Conservation (phyloP, 345 rosid species). For the Ceriops zippeliana region DNA sequence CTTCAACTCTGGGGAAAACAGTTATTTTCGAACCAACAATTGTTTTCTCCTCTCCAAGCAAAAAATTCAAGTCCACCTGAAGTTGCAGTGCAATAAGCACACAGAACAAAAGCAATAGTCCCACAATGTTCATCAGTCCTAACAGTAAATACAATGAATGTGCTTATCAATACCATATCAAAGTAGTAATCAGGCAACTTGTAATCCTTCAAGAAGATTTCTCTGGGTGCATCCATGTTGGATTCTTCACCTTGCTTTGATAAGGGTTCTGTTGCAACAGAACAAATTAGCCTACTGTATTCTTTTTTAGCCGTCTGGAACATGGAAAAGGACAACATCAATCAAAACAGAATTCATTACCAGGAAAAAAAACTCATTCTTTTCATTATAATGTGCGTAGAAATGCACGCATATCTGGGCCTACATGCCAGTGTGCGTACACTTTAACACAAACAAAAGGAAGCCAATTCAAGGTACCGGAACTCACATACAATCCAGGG, state of each 20-base stretch:
- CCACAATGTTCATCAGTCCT: conserved; percentile 2
- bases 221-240: conserved; percentile 79
- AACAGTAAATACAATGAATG: not conserved
- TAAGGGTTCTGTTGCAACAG: conserved; percentile 61
- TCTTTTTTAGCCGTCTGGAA: conserved; percentile 54
- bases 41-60: conserved; percentile 91
- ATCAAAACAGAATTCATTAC: not conserved
- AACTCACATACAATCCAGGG: conserved; percentile 48
- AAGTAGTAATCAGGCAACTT: conserved; percentile 88
- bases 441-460: not conserved
- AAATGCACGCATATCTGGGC: too few relatives aligned
- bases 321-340: conserved; percentile 7
- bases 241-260: conserved; percentile 62
- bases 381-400: not conserved
- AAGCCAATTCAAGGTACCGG: conserved; percentile 7
- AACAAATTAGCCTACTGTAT: conserved; percentile 61
- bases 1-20: conserved; percentile 73
- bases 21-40: conserved; percentile 76
- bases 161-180: conserved; percentile 49
- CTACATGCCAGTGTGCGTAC: not conserved
- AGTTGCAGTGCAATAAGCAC: conserved; percentile 13
- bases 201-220: conserved; percentile 91
- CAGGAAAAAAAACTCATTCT: not conserved
- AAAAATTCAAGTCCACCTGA: conserved; percentile 83
- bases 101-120: conserved; percentile 17